These are phyloP conservation scores for Mixia osmundae DNA, from an alignment of 1,284 basidiomycete genomes.

Conservation along the genomic window DNA sequence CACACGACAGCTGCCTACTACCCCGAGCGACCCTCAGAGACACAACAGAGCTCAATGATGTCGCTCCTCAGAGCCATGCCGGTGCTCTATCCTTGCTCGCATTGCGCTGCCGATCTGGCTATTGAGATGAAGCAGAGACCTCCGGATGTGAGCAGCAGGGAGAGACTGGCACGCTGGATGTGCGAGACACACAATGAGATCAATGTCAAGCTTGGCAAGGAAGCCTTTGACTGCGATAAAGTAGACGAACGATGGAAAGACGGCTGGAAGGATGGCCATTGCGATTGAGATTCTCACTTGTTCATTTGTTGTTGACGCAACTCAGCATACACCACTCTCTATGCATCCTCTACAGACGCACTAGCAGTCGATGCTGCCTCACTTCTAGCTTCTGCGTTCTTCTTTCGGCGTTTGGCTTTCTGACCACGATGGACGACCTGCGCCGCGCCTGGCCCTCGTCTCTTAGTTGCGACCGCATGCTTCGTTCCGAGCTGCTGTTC, in stretches of 20 bases:
- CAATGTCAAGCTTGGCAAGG: conserved; percentile 61
- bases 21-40: conserved; percentile 44
- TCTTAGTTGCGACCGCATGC: too few species aligned
- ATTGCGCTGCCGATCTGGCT: conserved; percentile 59
- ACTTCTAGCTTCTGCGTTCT: too few species aligned
- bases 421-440: too few species aligned
- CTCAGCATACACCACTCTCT: too few species aligned
- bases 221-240: conserved; percentile 48
- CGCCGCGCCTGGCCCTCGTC: too few species aligned
- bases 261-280: conserved; percentile 61
- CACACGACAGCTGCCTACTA: conserved; percentile 85
- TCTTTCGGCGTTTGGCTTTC: too few species aligned
- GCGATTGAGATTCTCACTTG: conserved; percentile 46
- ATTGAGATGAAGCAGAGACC: conserved; percentile 38
- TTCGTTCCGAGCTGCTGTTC: too few species aligned
- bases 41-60: conserved; percentile 56
- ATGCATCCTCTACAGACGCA: too few species aligned
- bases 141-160: conserved; percentile 43
- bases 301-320: too few species aligned
- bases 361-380: too few species aligned
- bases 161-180: conserved; percentile 52
- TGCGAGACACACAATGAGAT: conserved; percentile 80
- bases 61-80: conserved; percentile 51
- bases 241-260: conserved; percentile 73
- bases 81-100: conserved; percentile 57